A percentile compares a stretch with the other conserved stretches of the same genome.
These are phyloP conservation scores for Drechslerella dactyloides DNA, from an alignment of 2,329 filamentous ascomycete species.

Conservation along the genomic window DNA sequence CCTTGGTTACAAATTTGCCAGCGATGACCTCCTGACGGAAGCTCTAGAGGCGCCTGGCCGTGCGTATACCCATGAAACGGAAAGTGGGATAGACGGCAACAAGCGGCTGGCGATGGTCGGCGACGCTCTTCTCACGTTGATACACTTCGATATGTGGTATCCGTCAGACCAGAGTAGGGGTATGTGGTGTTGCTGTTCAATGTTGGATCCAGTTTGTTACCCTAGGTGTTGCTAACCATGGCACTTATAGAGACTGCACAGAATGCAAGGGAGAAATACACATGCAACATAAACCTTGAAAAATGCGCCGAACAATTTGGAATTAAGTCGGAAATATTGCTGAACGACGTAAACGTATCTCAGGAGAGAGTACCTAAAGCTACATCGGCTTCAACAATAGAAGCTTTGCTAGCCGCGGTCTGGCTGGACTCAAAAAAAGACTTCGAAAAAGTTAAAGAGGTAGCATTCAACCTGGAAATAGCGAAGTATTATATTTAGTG, in stretches of 20 bases:
- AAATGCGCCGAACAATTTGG: slow-evolving; percentile 22
- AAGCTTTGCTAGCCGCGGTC: slow-evolving; percentile 30
- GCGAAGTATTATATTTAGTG: slow-evolving; percentile 1
- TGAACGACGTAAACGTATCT: not conserved
- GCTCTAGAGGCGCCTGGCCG: slow-evolving; percentile 22
- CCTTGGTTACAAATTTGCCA: slow-evolving; percentile 19
- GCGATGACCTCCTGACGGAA: slow-evolving; percentile 11
- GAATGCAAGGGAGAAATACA: not conserved
- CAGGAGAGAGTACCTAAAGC: slow-evolving; percentile 4
- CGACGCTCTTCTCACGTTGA: slow-evolving; percentile 21
- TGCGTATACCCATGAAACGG: slow-evolving; percentile 3
- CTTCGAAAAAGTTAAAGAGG: slow-evolving; percentile 20
- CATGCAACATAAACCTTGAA: slow-evolving; percentile 22
- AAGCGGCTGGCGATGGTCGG: slow-evolving; percentile 30
- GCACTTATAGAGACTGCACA: slow-evolving; percentile 3
- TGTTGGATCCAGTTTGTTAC: not conserved
- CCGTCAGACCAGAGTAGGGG: slow-evolving; percentile 16
- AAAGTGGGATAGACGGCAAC: slow-evolving; percentile 25
- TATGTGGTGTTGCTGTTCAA: not conserved
- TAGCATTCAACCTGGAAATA: slow-evolving; percentile 22
- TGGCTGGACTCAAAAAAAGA: slow-evolving; percentile 37
- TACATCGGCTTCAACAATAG: slow-evolving; percentile 31
- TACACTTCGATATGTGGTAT: slow-evolving; percentile 34
- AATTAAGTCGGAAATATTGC: slow-evolving; percentile 26
- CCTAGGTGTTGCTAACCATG: not conserved